phyloP scores from a whole-genome alignment of 1,284 basidiomycete species.

The Leccinum colubrinum region DNA sequence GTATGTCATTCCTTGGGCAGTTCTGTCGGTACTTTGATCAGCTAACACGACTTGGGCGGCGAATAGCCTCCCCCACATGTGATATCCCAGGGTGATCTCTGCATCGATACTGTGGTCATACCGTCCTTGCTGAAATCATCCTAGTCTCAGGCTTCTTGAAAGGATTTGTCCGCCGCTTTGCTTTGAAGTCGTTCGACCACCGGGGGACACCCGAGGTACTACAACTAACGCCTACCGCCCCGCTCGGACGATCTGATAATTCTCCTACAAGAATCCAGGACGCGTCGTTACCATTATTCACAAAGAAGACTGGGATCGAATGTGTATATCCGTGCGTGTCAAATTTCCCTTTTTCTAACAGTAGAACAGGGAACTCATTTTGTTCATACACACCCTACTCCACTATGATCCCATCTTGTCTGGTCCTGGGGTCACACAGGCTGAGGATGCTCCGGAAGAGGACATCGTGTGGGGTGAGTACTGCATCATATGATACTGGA shows the following conservation, averaged over 20 bases:
- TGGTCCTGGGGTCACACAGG: slow-evolving; percentile 32
- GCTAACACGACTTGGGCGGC: slow-evolving; percentile 1
- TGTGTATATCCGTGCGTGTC: slow-evolving; percentile 54
- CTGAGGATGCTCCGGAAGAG: slow-evolving; percentile 66
- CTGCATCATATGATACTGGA: background rate
- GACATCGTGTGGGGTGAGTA: slow-evolving; percentile 78
- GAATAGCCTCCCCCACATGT: slow-evolving; percentile 74
- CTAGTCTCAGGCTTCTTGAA: slow-evolving; percentile 80
- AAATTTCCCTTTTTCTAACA: background rate
- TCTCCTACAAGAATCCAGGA: slow-evolving; percentile 58
- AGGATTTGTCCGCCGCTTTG: slow-evolving; percentile 82
- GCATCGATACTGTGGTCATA: background rate
- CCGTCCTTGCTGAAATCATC: background rate
- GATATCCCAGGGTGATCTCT: slow-evolving; percentile 47
- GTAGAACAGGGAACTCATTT: background rate
- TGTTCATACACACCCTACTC: background rate
- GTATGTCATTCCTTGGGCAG: slow-evolving; percentile 33
- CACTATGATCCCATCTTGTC: background rate
- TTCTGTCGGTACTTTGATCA: background rate
- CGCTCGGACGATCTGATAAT: background rate
- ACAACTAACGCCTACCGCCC: background rate
- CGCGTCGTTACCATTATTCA: slow-evolving; percentile 83
- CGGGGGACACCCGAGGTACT: slow-evolving; percentile 74
- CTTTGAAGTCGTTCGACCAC: slow-evolving; percentile 85
- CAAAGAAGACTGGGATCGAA: slow-evolving; percentile 76